phyloP scores from a whole-genome alignment of 2,329 filamentous ascomycete genomes.

The Calonectria hongkongensis region DNA sequence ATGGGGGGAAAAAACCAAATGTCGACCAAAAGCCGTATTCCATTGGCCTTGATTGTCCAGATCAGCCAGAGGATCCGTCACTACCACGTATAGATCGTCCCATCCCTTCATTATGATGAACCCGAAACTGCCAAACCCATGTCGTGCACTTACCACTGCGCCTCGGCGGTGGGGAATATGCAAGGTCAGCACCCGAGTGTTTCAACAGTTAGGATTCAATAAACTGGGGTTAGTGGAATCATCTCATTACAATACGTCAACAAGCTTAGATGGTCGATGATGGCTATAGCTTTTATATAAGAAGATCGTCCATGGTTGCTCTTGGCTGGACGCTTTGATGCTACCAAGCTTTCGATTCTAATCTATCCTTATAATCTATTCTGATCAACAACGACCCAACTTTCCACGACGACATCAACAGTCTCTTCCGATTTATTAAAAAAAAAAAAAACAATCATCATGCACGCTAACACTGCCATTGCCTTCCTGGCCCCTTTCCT shows the following conservation, averaged over 20 bases:
- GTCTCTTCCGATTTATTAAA: not conserved
- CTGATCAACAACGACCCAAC: not conserved
- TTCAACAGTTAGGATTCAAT: conserved; percentile 7
- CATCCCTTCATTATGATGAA: conserved; percentile 13
- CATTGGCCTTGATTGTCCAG: not conserved
- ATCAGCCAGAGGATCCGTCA: not conserved
- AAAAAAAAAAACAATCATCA: not conserved
- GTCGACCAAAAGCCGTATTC: not conserved
- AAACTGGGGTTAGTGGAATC: conserved; percentile 9
- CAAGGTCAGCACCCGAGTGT: conserved; percentile 21
- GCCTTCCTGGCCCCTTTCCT: conserved; percentile 13
- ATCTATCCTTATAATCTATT: not conserved
- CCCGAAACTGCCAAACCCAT: conserved; percentile 1
- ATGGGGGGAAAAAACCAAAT: not conserved
- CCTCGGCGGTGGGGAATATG: conserved; percentile 21
- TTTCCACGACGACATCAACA: not conserved
- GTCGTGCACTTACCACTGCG: conserved; percentile 2
- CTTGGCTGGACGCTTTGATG: not conserved
- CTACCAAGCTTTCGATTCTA: not conserved
- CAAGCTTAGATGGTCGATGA: not conserved
- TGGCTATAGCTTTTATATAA: conserved; percentile 3
- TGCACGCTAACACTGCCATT: conserved; percentile 23
- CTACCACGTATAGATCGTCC: not conserved
- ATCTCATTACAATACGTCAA: not conserved
- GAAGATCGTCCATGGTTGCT: conserved; percentile 11